Conservation (phyloP, 176 grass and related monocot genomes). For the Oryza glaberrima region DNA sequence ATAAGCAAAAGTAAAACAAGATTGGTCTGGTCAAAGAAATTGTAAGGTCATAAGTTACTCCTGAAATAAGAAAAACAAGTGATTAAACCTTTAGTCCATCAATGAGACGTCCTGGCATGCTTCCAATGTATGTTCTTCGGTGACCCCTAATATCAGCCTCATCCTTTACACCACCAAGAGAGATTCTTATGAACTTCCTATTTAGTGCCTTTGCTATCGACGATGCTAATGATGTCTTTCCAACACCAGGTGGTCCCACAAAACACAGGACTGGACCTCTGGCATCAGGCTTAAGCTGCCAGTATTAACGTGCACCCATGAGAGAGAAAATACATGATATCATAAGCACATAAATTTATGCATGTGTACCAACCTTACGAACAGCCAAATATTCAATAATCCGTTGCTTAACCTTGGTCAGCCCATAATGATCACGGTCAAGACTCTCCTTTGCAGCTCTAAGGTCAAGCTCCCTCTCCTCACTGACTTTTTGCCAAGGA, state of each 20-base stretch:
- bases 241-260: slow-evolving; percentile 97
- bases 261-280: slow-evolving; percentile 95
- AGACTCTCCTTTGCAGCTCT: slow-evolving; percentile 92
- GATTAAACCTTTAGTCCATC: slow-evolving; percentile 92
- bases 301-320: slow-evolving; percentile 35
- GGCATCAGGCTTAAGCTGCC: slow-evolving; percentile 97
- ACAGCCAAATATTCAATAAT: slow-evolving; percentile 99
- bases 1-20: not conserved
- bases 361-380: slow-evolving; percentile 72
- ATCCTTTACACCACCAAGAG: slow-evolving; percentile 96
- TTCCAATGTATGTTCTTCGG: slow-evolving; percentile 97
- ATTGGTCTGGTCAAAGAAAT: not conserved
- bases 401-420: slow-evolving; percentile 91
- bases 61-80: slow-evolving; percentile 27
- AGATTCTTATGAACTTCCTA: slow-evolving; percentile 96
- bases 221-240: slow-evolving; percentile 97
- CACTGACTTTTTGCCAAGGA: slow-evolving; percentile 97
- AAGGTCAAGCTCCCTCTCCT: slow-evolving; percentile 90
- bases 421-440: slow-evolving; percentile 87
- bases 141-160: slow-evolving; percentile 99
- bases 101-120: slow-evolving; percentile 97
- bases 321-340: slow-evolving; percentile 30
- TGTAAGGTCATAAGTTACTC: slow-evolving; percentile 19
- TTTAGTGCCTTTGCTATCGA: slow-evolving; percentile 90
- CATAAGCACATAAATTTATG: slow-evolving; percentile 15